Conservation (phyloP, 2,329 filamentous ascomycete species). For the Aureobasidium sp. region DNA sequence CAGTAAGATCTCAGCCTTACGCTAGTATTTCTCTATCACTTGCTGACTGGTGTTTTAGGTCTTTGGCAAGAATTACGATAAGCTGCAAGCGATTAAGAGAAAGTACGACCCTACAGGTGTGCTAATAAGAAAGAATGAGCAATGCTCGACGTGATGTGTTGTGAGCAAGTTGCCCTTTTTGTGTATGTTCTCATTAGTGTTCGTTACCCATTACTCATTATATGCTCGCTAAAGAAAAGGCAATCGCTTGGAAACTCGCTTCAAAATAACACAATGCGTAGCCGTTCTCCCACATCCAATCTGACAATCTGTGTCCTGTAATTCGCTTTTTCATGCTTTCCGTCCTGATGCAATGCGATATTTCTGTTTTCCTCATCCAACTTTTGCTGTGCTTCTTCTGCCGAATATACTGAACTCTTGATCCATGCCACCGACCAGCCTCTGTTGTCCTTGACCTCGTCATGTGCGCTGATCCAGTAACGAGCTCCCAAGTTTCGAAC, state of each 20-base stretch:
- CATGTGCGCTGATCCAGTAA: conserved; percentile 57
- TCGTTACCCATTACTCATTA: conserved; percentile 9
- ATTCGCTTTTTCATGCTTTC: neutral
- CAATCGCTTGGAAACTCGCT: neutral
- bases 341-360: neutral
- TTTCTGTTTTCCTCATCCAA: conserved; percentile 21
- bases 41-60: neutral
- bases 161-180: neutral
- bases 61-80: neutral
- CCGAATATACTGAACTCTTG: conserved; percentile 39
- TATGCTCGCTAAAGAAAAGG: neutral
- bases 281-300: conserved; percentile 1
- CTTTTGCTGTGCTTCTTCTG: conserved; percentile 40
- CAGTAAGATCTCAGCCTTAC: neutral
- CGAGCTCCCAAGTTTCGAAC: conserved; percentile 48
- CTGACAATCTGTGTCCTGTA: neutral
- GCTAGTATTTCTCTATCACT: neutral
- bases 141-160: neutral
- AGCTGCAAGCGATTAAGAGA: neutral
- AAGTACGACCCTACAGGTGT: neutral
- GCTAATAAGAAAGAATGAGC: neutral
- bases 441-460: conserved; percentile 51
- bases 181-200: neutral
- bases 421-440: conserved; percentile 48
- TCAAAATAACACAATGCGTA: conserved; percentile 3